phyloP scores from a whole-genome alignment of 2,329 filamentous ascomycete genomes.

The Penicillium sp. region DNA sequence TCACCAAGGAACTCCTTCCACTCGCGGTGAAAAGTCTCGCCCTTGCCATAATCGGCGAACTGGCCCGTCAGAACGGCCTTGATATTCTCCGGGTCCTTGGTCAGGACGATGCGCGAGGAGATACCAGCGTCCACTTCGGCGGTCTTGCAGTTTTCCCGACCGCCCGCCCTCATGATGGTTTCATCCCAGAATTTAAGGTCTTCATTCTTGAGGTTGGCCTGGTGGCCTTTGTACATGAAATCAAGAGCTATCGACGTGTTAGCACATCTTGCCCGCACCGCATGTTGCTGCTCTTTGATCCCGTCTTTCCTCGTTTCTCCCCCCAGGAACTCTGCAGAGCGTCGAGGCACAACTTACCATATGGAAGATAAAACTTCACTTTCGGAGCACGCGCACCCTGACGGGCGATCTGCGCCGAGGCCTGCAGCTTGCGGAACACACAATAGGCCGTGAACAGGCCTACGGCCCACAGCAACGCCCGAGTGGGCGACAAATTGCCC shows the following conservation, averaged over 20 bases:
- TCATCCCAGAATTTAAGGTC: conserved; percentile 58
- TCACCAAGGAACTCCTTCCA: conserved; percentile 80
- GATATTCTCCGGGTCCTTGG: conserved; percentile 80
- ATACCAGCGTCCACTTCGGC: conserved; percentile 27
- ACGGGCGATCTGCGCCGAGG: conserved; percentile 24
- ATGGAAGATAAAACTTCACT: conserved; percentile 31
- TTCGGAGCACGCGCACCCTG: conserved; percentile 34
- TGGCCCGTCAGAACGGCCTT: conserved; percentile 85
- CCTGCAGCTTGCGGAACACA: conserved; percentile 24
- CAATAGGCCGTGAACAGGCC: conserved; percentile 37
- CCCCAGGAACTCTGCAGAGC: not conserved
- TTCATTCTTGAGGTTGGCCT: conserved; percentile 47
- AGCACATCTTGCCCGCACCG: not conserved
- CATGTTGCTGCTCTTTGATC: not conserved
- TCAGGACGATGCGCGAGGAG: conserved; percentile 59
- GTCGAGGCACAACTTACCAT: conserved; percentile 22
- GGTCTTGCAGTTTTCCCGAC: conserved; percentile 21
- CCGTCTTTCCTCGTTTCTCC: no score
- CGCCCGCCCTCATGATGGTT: conserved; percentile 40
- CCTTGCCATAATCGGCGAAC: conserved; percentile 82
- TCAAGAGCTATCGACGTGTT: conserved; percentile 53
- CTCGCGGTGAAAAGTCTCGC: conserved; percentile 61
- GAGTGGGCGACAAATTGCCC: conserved; percentile 41
- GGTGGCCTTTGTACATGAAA: conserved; percentile 54
- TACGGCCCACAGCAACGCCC: conserved; percentile 34